Percentiles rank a stretch among this genome's conserved stretches.
phyloP scores from a whole-genome alignment of 352 stramenopile species.

The Phytophthora brassicae region DNA sequence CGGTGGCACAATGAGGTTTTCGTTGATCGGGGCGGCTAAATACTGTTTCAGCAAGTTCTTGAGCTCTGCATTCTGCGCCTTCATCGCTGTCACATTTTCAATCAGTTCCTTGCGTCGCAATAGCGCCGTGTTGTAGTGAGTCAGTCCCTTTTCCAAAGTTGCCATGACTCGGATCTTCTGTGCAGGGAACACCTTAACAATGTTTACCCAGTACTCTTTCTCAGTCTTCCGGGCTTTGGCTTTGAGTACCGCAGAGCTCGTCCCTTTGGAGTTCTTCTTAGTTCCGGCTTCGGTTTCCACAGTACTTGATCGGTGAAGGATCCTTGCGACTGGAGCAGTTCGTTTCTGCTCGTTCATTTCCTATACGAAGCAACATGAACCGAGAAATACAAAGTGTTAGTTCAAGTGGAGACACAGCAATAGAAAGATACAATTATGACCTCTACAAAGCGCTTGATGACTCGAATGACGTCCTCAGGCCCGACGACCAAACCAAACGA shows the following conservation, averaged over 20 bases:
- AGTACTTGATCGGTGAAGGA: conserved; percentile 39
- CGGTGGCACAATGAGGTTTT: conserved; percentile 82
- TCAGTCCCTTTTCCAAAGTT: conserved; percentile 81
- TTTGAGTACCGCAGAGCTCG: conserved; percentile 34
- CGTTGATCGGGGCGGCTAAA: conserved; percentile 78
- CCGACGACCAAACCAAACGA: conserved; percentile 71
- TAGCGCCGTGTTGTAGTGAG: conserved; percentile 83
- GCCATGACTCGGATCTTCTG: conserved; percentile 78
- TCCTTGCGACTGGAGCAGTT: conserved; percentile 42
- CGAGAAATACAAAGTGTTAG: neutral
- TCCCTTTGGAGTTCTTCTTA: conserved; percentile 24
- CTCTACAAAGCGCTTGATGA: conserved; percentile 89
- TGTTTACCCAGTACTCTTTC: conserved; percentile 78
- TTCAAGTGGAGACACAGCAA: neutral
- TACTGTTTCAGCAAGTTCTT: conserved; percentile 92
- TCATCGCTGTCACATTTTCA: conserved; percentile 75
- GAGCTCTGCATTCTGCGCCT: conserved; percentile 87
- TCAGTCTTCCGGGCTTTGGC: conserved; percentile 49
- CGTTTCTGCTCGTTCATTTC: conserved; percentile 76
- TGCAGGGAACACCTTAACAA: conserved; percentile 74
- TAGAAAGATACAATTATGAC: conserved; percentile 29
- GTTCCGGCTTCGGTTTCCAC: conserved; percentile 25
- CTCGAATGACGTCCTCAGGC: conserved; percentile 85
- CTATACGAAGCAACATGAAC: conserved; percentile 27
- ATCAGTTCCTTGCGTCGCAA: conserved; percentile 79